Evolutionary conservation across 2,329 filamentous ascomycete genomes (phyloP).

Genomic region (Beauveria pseudobassiana): DNA sequence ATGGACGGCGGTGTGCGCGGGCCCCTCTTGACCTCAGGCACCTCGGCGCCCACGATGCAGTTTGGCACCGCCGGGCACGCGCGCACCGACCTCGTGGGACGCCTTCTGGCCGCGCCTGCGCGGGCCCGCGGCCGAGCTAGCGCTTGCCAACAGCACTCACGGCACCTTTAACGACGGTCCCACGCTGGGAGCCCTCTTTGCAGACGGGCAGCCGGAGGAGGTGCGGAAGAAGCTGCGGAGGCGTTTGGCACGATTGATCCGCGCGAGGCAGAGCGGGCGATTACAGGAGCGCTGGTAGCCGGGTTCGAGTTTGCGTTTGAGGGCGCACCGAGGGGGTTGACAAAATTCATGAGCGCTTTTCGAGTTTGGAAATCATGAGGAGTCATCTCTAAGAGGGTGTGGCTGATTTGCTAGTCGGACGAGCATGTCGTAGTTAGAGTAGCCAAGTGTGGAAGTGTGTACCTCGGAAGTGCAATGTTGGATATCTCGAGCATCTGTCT

Average conservation of each 20-base stretch:
- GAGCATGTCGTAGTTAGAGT: not conserved
- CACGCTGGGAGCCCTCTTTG: slow-evolving; percentile 7
- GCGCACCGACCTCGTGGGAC: slow-evolving; percentile 16
- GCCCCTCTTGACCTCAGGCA: slow-evolving; percentile 15
- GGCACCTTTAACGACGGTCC: slow-evolving; percentile 17
- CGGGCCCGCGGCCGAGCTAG: slow-evolving; percentile 13
- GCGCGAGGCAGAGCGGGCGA: not conserved
- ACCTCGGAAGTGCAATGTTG: too few species aligned
- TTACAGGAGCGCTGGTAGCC: not conserved
- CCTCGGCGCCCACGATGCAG: slow-evolving; percentile 17
- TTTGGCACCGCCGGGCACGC: slow-evolving; percentile 15
- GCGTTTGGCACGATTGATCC: not conserved
- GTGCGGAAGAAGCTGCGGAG: not conserved
- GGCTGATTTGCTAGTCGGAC: too few species aligned
- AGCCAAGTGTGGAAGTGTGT: not conserved
- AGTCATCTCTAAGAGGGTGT: not conserved
- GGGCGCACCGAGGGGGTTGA: not conserved
- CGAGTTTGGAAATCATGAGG: not conserved
- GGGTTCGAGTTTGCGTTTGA: slow-evolving; percentile 5
- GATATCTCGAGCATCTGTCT: too few species aligned
- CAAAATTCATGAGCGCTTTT: not conserved
- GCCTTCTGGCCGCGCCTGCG: slow-evolving; percentile 15
- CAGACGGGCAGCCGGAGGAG: not conserved
- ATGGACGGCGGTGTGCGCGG: slow-evolving; percentile 27
- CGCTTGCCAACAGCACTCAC: slow-evolving; percentile 15